A percentile compares a stretch with the other conserved stretches of the same genome.
These are phyloP conservation scores for Crithidia fasciculata DNA, from an alignment of 208 protist genomes.

Conservation along the genomic window DNA sequence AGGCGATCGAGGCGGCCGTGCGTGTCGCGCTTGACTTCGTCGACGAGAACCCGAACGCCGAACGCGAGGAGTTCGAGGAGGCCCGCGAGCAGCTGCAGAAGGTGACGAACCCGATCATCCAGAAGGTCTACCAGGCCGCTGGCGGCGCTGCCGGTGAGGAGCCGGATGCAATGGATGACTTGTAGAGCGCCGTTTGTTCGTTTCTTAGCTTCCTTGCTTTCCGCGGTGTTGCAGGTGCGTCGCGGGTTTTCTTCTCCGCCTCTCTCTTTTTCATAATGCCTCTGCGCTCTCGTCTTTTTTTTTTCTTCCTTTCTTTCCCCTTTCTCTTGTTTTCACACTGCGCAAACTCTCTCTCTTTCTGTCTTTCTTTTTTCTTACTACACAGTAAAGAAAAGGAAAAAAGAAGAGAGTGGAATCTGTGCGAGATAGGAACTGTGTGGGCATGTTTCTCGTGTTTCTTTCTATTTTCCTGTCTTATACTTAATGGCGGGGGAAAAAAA, in stretches of 20 bases:
- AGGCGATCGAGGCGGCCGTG: constrained; percentile 82
- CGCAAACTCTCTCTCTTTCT: constrained; percentile 4
- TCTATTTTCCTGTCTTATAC: no score
- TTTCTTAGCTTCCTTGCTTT: constrained; percentile 8
- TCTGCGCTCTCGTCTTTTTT: neutral
- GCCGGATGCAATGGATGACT: constrained; percentile 75
- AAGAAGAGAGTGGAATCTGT: no score
- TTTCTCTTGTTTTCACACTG: neutral
- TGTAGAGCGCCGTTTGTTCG: constrained; percentile 41
- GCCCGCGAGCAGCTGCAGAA: constrained; percentile 93
- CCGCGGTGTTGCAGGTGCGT: neutral
- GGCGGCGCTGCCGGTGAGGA: constrained; percentile 41
- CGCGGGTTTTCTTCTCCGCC: neutral
- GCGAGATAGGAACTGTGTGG: no score
- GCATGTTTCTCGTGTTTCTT: no score
- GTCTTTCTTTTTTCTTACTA: constrained; percentile 5
- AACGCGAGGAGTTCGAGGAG: constrained; percentile 94
- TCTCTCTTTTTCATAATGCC: neutral
- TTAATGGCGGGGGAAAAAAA: no score
- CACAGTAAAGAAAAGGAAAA: no score
- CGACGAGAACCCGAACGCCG: constrained; percentile 94
- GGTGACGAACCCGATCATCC: constrained; percentile 96
- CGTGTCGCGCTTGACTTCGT: constrained; percentile 95
- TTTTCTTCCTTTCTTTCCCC: neutral
- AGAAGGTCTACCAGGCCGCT: constrained; percentile 77